A percentile compares a stretch with the other conserved stretches of the same genome.
Evolutionary conservation across 1,139 yeast genomes (phyloP).

Genomic region (Debaryomycetaceae sp.): DNA sequence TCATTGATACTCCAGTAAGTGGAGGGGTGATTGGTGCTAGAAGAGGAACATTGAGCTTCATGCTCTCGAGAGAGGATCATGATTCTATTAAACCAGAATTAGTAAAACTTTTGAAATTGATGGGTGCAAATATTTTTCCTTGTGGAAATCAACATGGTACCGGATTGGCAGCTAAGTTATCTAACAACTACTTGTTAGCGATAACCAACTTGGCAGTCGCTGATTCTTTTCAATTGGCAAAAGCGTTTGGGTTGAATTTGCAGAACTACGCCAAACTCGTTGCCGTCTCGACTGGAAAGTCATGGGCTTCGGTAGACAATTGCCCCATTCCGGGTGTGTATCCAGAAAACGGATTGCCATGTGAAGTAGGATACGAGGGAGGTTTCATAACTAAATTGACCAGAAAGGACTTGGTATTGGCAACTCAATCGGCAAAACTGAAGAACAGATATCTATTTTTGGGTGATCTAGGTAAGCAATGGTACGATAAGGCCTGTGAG

Average conservation of each 20-base stretch:
- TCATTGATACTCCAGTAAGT: slow-evolving; percentile 59
- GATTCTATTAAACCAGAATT: slow-evolving; percentile 26
- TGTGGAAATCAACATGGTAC: slow-evolving; percentile 53
- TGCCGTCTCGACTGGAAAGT: slow-evolving; percentile 55
- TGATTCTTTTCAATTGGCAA: slow-evolving; percentile 59
- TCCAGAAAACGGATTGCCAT: slow-evolving; percentile 43
- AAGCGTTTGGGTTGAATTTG: slow-evolving; percentile 49
- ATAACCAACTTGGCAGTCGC: slow-evolving; percentile 58
- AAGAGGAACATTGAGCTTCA: slow-evolving; percentile 54
- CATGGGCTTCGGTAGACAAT: slow-evolving; percentile 61
- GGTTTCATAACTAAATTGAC: slow-evolving; percentile 57
- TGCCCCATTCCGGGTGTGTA: slow-evolving; percentile 56
- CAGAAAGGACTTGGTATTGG: slow-evolving; percentile 55
- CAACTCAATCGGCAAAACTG: slow-evolving; percentile 45
- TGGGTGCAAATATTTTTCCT: slow-evolving; percentile 54
- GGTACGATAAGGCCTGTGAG: slow-evolving; percentile 48
- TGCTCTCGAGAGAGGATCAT: slow-evolving; percentile 44
- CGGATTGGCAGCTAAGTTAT: slow-evolving; percentile 58
- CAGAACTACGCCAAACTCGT: slow-evolving; percentile 50
- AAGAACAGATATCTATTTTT: slow-evolving; percentile 34
- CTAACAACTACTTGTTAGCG: slow-evolving; percentile 58
- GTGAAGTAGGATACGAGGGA: slow-evolving; percentile 46
- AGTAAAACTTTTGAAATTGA: slow-evolving; percentile 31
- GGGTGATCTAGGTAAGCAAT: slow-evolving; percentile 39
- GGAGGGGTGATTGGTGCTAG: slow-evolving; percentile 63